Evolutionary conservation across 2,329 filamentous ascomycete species (phyloP), one percentile per base, ranked within the genome.

Genomic region (Cadophora sp.): DNA sequence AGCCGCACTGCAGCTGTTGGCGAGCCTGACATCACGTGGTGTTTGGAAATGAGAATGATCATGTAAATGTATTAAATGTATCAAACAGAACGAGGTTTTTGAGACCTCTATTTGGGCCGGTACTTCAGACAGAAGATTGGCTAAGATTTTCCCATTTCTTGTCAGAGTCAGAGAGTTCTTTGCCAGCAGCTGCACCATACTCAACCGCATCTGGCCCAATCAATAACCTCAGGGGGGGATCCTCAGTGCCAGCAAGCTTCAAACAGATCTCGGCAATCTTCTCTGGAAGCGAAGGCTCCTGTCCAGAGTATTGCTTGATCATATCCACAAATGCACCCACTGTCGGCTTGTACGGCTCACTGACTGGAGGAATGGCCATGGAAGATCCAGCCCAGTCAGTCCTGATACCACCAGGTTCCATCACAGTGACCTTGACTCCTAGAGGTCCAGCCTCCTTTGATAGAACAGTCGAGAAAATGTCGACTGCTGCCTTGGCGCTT

Each of bases 351-450:
- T 82, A 82, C 0, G 78, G 78, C 64, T 81, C 77, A 62, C 74
- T 79, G 22, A 81, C 66, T 1, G 67, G 60, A 0, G 68, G 67
- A 0, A 74, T 66, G 5, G 67, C 55, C 66, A 76, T 77, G 1
- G 76, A 77, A 5, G 61, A 71, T 0, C 67, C 74, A 8, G 77
- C 76, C 77, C 77, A 81, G 29, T 81, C 79, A 0, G 80, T 81
- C 37, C 73, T 74, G 48, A 82, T 80, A 19, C 78, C 79, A 27
- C 80, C 80, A 0, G 80, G 81, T 65, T 82, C 80, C 0, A 80
- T 68, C 0, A 80, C 76, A 0, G 76, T 79, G 0, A 81, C 71
- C 58, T 78, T 80, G 68, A 82, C 76, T 0, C 0, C 81, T 69
- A 1, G 76, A 74, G 0, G 77, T 73, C 51, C 64, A 0, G 81